A percentile compares a stretch with the other conserved stretches of the same genome.
These are phyloP conservation scores for Suillus lakei DNA, from an alignment of 768 basidiomycete species.

Conservation along the genomic window DNA sequence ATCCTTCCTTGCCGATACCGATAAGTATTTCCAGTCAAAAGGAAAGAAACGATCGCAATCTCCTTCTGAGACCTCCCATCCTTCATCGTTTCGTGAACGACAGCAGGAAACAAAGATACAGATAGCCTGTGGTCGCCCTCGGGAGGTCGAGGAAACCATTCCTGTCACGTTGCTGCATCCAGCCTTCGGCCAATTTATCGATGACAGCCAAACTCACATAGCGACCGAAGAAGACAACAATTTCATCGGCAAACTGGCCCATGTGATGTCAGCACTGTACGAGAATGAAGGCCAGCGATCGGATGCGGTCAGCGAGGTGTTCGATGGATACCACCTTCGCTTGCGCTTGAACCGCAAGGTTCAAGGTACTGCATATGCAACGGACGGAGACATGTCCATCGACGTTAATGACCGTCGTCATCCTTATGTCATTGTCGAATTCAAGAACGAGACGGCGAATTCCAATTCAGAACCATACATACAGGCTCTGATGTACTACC, in stretches of 20 bases:
- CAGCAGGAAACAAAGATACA: background rate
- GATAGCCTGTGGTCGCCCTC: constrained; percentile 20
- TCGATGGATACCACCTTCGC: constrained; percentile 14
- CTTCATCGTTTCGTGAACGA: constrained; percentile 6
- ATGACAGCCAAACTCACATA: constrained; percentile 26
- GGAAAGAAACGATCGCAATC: background rate
- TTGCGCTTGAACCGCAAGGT: background rate
- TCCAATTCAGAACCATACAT: constrained; percentile 29
- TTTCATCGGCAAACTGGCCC: constrained; percentile 20
- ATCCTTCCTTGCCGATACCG: no score
- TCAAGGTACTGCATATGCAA: constrained; percentile 8
- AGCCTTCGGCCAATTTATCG: constrained; percentile 18
- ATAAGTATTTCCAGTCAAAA: no score
- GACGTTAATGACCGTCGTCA: background rate
- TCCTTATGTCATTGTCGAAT: constrained; percentile 21
- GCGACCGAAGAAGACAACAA: constrained; percentile 27
- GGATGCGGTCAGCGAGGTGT: constrained; percentile 10
- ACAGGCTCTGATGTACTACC: constrained; percentile 26
- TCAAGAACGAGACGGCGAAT: constrained; percentile 26
- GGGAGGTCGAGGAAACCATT: constrained; percentile 9
- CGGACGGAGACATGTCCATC: constrained; percentile 20
- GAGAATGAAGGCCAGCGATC: constrained; percentile 19
- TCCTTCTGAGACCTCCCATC: background rate
- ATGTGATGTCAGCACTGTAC: constrained; percentile 26
- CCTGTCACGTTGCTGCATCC: constrained; percentile 30